A percentile compares a stretch with the other conserved stretches of the same genome.
These are phyloP conservation scores for Carex scoparia DNA, from an alignment of 176 grass and related monocot species.

Conservation along the genomic window DNA sequence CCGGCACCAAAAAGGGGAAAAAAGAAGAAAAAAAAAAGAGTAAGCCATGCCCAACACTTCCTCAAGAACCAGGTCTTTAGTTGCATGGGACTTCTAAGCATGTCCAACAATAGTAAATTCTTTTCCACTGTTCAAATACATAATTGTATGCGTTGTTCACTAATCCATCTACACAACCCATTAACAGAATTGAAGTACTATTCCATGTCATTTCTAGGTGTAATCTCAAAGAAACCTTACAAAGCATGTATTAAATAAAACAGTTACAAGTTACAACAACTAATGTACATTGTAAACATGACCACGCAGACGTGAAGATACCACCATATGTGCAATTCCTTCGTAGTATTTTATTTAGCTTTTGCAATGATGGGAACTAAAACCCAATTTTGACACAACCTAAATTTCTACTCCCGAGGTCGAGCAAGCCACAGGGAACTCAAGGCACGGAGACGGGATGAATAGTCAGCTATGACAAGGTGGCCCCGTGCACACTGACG, in stretches of 20 bases:
- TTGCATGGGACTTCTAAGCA: not conserved
- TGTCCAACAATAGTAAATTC: slow-evolving; percentile 12
- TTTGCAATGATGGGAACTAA: slow-evolving; percentile 1
- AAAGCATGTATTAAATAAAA: slow-evolving; percentile 18
- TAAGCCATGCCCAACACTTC: not conserved
- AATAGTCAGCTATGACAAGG: slow-evolving; percentile 87
- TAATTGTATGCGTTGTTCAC: slow-evolving; percentile 2
- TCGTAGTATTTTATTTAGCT: not conserved
- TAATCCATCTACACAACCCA: not conserved
- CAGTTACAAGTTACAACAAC: slow-evolving; percentile 20
- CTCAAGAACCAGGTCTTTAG: not conserved
- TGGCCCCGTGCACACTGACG: slow-evolving; percentile 71
- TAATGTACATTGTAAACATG: slow-evolving; percentile 28
- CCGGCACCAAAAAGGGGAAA: not conserved
- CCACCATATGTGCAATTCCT: not conserved
- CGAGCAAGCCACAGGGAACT: slow-evolving; percentile 97
- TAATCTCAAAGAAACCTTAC: not conserved
- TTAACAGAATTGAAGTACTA: not conserved
- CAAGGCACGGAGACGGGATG: slow-evolving; percentile 82
- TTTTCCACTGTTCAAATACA: slow-evolving; percentile 19
- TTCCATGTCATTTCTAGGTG: not conserved
- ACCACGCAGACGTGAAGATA: not conserved
- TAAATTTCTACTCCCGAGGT: slow-evolving; percentile 59
- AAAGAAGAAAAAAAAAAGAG: not conserved
- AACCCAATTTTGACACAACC: not conserved